phyloP scores from a whole-genome alignment of 345 rosid genomes.

The Pelargonium nanum region DNA sequence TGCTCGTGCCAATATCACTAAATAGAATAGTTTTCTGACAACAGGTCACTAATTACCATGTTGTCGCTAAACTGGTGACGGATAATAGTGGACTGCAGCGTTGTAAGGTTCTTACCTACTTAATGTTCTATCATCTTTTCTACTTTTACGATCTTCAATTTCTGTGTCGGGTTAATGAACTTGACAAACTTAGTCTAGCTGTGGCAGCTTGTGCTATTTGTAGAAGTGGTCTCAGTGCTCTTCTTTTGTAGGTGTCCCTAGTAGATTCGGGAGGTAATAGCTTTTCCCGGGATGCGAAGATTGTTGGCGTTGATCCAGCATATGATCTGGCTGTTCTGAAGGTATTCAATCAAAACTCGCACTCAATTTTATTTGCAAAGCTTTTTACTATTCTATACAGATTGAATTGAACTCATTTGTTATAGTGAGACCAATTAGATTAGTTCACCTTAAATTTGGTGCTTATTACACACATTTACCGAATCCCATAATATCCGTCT shows the following conservation, averaged over 20 bases:
- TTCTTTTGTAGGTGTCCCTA: conserved; percentile 36
- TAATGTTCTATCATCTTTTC: no score
- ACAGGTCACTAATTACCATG: conserved; percentile 87
- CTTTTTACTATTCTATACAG: neutral
- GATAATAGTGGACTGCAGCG: conserved; percentile 60
- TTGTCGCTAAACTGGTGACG: conserved; percentile 64
- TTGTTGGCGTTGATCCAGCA: conserved; percentile 67
- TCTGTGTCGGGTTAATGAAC: neutral
- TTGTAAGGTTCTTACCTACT: conserved; percentile 49
- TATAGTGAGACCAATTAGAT: neutral
- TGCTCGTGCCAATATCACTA: neutral
- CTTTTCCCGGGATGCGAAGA: conserved; percentile 54
- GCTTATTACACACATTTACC: no score
- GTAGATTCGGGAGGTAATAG: conserved; percentile 56
- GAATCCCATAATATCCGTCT: no score
- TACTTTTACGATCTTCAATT: conserved; percentile 6
- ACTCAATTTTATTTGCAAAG: neutral
- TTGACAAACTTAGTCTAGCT: neutral
- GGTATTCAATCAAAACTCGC: conserved; percentile 19
- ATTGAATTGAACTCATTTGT: neutral
- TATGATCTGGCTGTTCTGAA: conserved; percentile 79
- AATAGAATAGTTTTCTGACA: neutral
- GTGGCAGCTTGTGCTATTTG: neutral
- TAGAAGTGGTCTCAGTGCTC: neutral
- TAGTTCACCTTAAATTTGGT: neutral